These are phyloP conservation scores for Pythium coloratum DNA, from an alignment of 352 stramenopile species.

Conservation along the genomic window DNA sequence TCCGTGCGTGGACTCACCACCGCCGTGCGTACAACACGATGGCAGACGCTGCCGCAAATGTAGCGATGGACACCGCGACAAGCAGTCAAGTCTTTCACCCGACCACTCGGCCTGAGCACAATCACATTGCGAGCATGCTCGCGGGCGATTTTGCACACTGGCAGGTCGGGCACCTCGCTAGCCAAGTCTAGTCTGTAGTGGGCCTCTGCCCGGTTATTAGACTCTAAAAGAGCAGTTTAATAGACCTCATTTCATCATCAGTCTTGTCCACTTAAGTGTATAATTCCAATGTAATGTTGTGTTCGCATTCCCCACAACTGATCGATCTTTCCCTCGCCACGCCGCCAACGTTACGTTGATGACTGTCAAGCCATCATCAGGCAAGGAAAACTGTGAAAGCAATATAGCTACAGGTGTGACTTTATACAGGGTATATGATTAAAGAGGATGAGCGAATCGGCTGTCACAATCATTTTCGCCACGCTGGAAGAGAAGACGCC, in stretches of 20 bases:
- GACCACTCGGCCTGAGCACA: background rate
- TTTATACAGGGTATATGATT: too few species aligned
- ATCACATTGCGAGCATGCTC: background rate
- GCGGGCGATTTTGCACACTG: background rate
- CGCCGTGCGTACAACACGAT: conserved; percentile 8
- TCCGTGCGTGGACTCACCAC: background rate
- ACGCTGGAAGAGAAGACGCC: too few species aligned
- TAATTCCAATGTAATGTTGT: too few species aligned
- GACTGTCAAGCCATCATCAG: too few species aligned
- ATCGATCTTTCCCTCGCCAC: too few species aligned
- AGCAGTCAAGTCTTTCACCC: background rate
- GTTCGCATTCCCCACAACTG: too few species aligned
- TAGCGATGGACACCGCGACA: conserved; percentile 2
- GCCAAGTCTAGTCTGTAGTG: background rate
- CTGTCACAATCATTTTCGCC: too few species aligned
- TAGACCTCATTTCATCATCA: background rate
- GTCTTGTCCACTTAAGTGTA: too few species aligned
- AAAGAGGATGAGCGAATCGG: too few species aligned
- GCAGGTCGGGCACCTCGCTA: background rate
- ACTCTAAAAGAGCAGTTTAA: background rate
- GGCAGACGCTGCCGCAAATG: conserved; percentile 3
- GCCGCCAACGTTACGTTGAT: too few species aligned
- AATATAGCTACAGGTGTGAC: too few species aligned
- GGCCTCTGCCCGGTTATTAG: background rate
- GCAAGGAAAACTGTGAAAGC: too few species aligned